Percentiles rank a stretch among this genome's conserved stretches.
Conservation (phyloP, 495 filamentous ascomycete species). For the Monascus purpureus region DNA sequence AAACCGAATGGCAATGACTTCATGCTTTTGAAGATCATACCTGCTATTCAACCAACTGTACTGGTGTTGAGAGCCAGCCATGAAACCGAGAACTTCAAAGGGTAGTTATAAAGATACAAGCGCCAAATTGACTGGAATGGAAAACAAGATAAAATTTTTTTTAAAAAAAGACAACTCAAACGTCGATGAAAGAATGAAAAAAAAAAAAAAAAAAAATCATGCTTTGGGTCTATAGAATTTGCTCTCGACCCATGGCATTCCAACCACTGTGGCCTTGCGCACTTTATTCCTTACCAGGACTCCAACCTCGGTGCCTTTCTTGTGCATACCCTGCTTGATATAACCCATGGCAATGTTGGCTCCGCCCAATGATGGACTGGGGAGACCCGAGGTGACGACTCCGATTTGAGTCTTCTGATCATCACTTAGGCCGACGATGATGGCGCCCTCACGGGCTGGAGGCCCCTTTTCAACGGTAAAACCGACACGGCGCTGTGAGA, state of each 20-base stretch:
- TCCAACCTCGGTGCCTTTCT: constrained; percentile 70
- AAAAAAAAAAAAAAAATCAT: neutral
- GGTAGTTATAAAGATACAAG: too few relatives aligned
- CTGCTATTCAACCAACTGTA: too few relatives aligned
- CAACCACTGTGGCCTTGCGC: constrained; percentile 64
- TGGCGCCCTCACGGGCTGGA: constrained; percentile 78
- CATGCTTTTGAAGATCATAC: too few relatives aligned
- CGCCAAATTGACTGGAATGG: too few relatives aligned
- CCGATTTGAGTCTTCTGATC: constrained; percentile 42
- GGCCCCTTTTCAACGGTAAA: constrained; percentile 68
- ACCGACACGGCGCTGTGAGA: constrained; percentile 62
- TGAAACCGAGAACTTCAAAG: too few relatives aligned
- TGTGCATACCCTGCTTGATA: constrained; percentile 67
- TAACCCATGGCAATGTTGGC: constrained; percentile 97
- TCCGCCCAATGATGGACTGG: constrained; percentile 67
- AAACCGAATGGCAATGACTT: too few relatives aligned
- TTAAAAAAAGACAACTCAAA: too few relatives aligned
- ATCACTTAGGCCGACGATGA: constrained; percentile 50
- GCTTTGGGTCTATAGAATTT: constrained; percentile 49
- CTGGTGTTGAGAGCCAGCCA: too few relatives aligned
- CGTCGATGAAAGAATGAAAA: neutral
- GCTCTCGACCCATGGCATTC: constrained; percentile 86
- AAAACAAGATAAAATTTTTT: too few relatives aligned
- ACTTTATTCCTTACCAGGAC: constrained; percentile 71
- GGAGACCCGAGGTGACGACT: constrained; percentile 79